Conservation (phyloP, 2,329 filamentous ascomycete genomes). For the Microdochium paspali region DNA sequence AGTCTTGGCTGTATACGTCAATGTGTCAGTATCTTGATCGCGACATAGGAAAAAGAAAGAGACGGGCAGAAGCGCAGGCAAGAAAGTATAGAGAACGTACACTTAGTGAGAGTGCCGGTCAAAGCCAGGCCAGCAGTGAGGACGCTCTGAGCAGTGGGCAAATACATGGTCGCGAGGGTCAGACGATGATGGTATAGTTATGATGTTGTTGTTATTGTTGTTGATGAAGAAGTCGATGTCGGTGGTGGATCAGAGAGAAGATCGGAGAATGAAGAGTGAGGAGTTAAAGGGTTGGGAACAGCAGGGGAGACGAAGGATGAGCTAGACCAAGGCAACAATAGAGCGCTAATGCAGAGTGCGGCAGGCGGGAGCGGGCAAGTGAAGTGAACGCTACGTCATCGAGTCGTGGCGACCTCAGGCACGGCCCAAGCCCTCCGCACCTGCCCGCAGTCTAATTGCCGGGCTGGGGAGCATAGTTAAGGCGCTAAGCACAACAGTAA, state of each 20-base stretch:
- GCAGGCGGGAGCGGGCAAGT: background rate
- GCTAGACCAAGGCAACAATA: too few species aligned
- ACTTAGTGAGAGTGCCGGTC: conserved; percentile 10
- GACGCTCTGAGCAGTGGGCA: conserved; percentile 16
- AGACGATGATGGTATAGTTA: background rate
- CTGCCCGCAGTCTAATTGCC: background rate
- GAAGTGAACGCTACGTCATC: background rate
- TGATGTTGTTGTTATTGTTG: background rate
- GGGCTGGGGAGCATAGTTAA: too few species aligned
- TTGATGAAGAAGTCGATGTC: background rate
- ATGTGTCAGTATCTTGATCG: background rate
- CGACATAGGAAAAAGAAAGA: too few species aligned
- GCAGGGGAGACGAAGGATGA: too few species aligned
- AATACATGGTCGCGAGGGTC: conserved; percentile 12
- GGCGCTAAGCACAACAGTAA: too few species aligned
- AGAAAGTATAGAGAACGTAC: conserved; percentile 7
- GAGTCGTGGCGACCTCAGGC: background rate
- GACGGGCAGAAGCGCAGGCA: too few species aligned
- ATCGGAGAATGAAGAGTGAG: background rate
- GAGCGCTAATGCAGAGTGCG: background rate
- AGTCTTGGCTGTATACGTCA: conserved; percentile 8
- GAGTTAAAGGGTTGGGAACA: too few species aligned
- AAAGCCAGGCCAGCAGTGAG: conserved; percentile 16
- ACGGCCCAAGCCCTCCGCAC: background rate
- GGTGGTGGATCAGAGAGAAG: background rate